Evolutionary conservation across 345 rosid genomes (phyloP).

Genomic region (Anacardium occidentale): DNA sequence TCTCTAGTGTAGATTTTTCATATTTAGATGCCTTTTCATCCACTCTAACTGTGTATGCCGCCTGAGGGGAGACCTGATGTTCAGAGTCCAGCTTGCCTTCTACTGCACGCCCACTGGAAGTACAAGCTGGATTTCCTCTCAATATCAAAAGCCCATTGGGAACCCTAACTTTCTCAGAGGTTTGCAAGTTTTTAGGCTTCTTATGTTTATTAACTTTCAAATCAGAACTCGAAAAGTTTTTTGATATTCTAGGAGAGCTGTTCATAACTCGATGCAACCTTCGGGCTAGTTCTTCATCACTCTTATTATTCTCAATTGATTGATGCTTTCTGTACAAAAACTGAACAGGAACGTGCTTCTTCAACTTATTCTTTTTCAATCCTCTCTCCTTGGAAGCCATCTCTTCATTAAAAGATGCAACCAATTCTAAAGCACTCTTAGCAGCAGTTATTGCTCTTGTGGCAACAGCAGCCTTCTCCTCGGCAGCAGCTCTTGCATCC

Average conservation of each 20-base stretch:
- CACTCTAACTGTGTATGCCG: conserved; percentile 27
- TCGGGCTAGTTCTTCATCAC: conserved; percentile 73
- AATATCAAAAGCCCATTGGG: conserved; percentile 34
- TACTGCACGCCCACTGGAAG: conserved; percentile 43
- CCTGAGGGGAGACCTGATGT: conserved; percentile 39
- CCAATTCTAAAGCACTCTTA: conserved; percentile 68
- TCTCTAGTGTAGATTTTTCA: conserved; percentile 29
- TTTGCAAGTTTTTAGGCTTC: conserved; percentile 41
- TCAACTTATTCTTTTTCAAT: conserved; percentile 67
- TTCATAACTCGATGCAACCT: conserved; percentile 69
- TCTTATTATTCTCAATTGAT: conserved; percentile 38
- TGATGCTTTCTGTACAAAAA: conserved; percentile 68
- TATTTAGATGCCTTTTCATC: conserved; percentile 36
- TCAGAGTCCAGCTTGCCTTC: conserved; percentile 58
- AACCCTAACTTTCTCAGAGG: conserved; percentile 36
- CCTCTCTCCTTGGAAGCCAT: conserved; percentile 40
- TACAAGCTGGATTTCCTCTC: conserved; percentile 35
- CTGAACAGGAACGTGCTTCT: conserved; percentile 91
- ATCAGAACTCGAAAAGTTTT: conserved; percentile 47
- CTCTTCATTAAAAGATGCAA: conserved; percentile 63
- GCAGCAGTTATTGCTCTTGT: conserved; percentile 77
- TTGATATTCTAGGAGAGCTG: conserved; percentile 76
- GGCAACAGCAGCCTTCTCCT: conserved; percentile 78
- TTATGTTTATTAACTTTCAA: conserved; percentile 53
- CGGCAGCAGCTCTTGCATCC: conserved; percentile 74